These are phyloP conservation scores for Cytospora piceae DNA, from an alignment of 2,329 filamentous ascomycete genomes.

Conservation along the genomic window DNA sequence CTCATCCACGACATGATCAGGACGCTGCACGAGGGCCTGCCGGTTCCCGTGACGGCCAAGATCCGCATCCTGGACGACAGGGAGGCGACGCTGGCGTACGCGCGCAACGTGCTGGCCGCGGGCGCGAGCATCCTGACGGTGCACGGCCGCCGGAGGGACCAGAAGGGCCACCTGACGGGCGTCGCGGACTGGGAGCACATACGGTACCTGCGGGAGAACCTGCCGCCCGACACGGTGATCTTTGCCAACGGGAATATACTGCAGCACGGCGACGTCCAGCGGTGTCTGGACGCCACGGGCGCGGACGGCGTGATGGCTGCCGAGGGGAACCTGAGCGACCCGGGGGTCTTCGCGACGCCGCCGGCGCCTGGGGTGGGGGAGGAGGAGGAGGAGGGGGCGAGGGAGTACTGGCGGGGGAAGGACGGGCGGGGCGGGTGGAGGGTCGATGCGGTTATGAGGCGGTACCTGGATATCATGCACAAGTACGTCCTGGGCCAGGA, in stretches of 20 bases:
- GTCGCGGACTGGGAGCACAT: constrained; percentile 91
- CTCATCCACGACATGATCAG: constrained; percentile 83
- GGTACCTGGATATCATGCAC: constrained; percentile 91
- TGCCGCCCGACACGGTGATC: constrained; percentile 86
- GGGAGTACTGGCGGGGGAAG: constrained; percentile 84
- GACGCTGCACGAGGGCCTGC: constrained; percentile 75
- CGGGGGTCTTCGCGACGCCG: constrained; percentile 76
- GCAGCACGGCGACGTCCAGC: constrained; percentile 74
- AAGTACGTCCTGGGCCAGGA: constrained; percentile 69
- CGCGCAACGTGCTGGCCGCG: constrained; percentile 80
- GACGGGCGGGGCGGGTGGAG: constrained; percentile 84
- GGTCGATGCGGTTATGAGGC: constrained; percentile 82
- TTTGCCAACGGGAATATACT: constrained; percentile 97
- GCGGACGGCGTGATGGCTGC: constrained; percentile 95
- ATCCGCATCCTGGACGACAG: constrained; percentile 86
- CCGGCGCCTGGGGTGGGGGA: constrained; percentile 64
- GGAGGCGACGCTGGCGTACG: constrained; percentile 87
- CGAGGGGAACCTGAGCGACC: constrained; percentile 92
- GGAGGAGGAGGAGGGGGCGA: constrained; percentile 68
- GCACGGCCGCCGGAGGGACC: constrained; percentile 84
- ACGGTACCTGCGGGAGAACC: constrained; percentile 76
- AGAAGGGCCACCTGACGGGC: constrained; percentile 95
- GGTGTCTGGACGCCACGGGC: constrained; percentile 80
- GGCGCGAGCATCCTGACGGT: constrained; percentile 94
- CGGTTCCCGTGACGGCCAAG: constrained; percentile 90